Base-by-base conservation (phyloP, 2,329 filamentous ascomycete genomes). In the Penicillium janthinellum region DNA sequence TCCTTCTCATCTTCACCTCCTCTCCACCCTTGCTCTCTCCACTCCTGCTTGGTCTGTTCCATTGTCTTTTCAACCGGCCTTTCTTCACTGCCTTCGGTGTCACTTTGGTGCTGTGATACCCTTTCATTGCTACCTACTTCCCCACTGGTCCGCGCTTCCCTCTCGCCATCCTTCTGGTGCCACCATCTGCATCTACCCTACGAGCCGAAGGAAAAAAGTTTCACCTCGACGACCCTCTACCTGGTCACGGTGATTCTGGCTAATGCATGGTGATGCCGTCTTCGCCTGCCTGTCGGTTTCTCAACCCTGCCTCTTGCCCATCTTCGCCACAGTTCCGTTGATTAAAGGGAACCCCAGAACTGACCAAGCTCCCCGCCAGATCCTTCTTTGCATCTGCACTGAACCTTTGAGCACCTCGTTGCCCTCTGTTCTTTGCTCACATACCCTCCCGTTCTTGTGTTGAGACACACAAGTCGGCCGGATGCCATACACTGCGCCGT, bases 401-500 rank as follows among this genome's bases (percentile, higher is more conserved):
- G 49, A 56, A 56, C 44, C 20, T 41, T 53, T 56, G 54, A 28
- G 53, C 51, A 56, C 37, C 1, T 31, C 22, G 35, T 14, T 31
- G 56, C 17, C 31, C 56, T 25, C 25, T 47, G 22, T 57, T 58
- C 39, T 45, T 34, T 56, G 54, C 52, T 45, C 58, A 53, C 58
- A 61, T 64, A 54, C 64, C 25, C n/a, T 56, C 52, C 49, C 38
- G 56, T 64, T 56, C 65, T 68, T 73, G 70, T 71, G 70, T 73
- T 67, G 56, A 63, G 47, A 63, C 56, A 64, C 70, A 67, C 66
- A 71, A 74, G 67, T 70, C 72, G 75, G 71, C 75, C 77, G 77
- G 74, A 82, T 82, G 79, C 79, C 79, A 71, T 82, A 82, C 77
- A 81, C 78, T 75, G 78, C 79, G 61, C 79, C 79, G 45, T 69